Conservation (phyloP, 2,329 filamentous ascomycete species). For the Exophiala sp. region DNA sequence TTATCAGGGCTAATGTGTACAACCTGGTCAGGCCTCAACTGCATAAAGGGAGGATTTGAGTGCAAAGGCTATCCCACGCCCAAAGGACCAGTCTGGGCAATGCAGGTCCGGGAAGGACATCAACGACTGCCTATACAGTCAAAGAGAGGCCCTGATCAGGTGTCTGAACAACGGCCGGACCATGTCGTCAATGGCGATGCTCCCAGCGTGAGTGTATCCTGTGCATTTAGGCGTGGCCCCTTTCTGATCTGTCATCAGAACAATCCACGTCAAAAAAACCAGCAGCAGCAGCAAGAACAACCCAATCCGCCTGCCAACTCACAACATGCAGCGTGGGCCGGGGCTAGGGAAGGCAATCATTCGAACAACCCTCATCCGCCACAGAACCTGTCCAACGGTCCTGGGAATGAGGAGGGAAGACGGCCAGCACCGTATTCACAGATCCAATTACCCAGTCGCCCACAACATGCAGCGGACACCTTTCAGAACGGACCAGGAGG, state of each 20-base stretch:
- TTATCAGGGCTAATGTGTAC: conserved; percentile 4
- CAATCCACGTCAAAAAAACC: conserved; percentile 37
- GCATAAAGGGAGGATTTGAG: conserved; percentile 80
- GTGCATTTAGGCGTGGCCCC: conserved; percentile 20
- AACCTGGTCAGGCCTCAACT: conserved; percentile 69
- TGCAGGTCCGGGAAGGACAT: conserved; percentile 69
- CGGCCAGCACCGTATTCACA: too few relatives aligned
- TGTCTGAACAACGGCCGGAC: conserved; percentile 23
- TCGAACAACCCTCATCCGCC: background rate
- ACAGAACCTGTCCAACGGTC: background rate
- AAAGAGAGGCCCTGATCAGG: conserved; percentile 60
- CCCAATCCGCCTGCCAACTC: too few relatives aligned
- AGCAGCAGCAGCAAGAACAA: too few relatives aligned
- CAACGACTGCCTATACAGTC: conserved; percentile 72
- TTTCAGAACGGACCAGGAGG: conserved; percentile 29
- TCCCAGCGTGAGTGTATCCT: conserved; percentile 1
- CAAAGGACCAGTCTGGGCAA: conserved; percentile 68
- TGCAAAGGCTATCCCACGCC: conserved; percentile 79
- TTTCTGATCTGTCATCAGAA: conserved; percentile 37
- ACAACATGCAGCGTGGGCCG: too few relatives aligned
- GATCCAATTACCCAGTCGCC: too few relatives aligned
- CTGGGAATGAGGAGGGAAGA: too few relatives aligned
- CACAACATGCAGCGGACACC: conserved; percentile 41
- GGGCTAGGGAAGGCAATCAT: too few relatives aligned
- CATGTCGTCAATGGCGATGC: conserved; percentile 11